Base-by-base conservation (phyloP, 2,329 filamentous ascomycete genomes). In the Aureobasidium sp. region DNA sequence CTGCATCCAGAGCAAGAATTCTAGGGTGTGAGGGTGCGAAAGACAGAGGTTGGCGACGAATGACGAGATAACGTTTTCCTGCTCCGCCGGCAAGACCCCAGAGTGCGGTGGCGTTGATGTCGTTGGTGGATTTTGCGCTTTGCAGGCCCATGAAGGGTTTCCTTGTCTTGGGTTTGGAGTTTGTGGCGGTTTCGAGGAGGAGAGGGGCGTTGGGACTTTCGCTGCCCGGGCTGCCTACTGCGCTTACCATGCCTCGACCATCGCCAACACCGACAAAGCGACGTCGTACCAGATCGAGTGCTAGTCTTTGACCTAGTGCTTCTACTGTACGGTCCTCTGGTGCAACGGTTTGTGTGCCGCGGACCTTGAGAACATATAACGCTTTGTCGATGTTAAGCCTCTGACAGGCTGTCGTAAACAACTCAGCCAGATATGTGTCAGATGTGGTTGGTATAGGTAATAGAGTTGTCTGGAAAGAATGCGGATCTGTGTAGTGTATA, bases 361-460 rank as follows among this genome's bases (percentile, higher is more conserved):
- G 85, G 12, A 93, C 81, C 73, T 90, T 91, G 65, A 95, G 81
- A 5, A 93, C 87, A 71, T 91, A 89, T 62, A 87, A 84, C 19
- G 82, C 87, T 76, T 91, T 91, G 71, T 94, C 90, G 0, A 94
- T 78, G 62, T 89, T 85, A 47, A 91, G 81, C 73, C 89, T 90
- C 45, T 86, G 83, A 72, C 90, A 94, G 2, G 90, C 86, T 66
- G 85, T 80, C 69, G 93, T 89, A 57, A 93, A 84, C 31, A 94
- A 85, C 72, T 94, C 89, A 47, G 88, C 89, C 48, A 94, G 83
- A 71, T 92, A 94, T 33, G 87, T 93, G 67, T 93, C 89, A 0
- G 88, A 91, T 0, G 88, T 92, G 49, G 90, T 89, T 64, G 89
- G 85, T 19, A 92, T 77, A 1, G 85, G 87, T 27, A 90, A 82